phyloP scores from a whole-genome alignment of 805 yeast genomes.

The Blastobotrys terrestris region DNA sequence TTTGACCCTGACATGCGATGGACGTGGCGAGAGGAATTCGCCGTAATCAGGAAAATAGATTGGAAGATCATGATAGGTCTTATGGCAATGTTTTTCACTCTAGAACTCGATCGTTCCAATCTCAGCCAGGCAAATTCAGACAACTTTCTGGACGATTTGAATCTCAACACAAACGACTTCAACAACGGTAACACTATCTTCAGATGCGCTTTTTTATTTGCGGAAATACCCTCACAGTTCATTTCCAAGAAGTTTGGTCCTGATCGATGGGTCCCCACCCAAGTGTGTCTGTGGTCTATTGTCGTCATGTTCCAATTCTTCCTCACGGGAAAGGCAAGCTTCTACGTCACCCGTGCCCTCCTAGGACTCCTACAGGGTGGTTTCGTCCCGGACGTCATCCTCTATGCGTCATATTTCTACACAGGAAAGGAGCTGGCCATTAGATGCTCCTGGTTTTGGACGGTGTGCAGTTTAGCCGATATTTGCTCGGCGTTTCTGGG shows the following conservation, averaged over 20 bases:
- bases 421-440: slow-evolving; percentile 50
- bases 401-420: slow-evolving; percentile 60
- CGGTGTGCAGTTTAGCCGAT: slow-evolving; percentile 41
- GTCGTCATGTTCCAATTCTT: slow-evolving; percentile 48
- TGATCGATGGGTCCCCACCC: slow-evolving; percentile 56
- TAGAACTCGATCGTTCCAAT: slow-evolving; percentile 53
- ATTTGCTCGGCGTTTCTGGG: slow-evolving; percentile 41
- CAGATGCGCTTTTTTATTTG: slow-evolving; percentile 44
- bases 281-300: slow-evolving; percentile 48
- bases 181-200: slow-evolving; percentile 53
- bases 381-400: slow-evolving; percentile 51
- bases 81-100: slow-evolving; percentile 48
- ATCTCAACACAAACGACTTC: slow-evolving; percentile 47
- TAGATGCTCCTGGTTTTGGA: slow-evolving; percentile 52
- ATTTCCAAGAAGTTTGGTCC: slow-evolving; percentile 60
- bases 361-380: slow-evolving; percentile 58
- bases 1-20: slow-evolving; percentile 52
- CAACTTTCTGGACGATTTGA: slow-evolving; percentile 44
- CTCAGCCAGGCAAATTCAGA: slow-evolving; percentile 53
- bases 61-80: slow-evolving; percentile 48
- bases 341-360: slow-evolving; percentile 44
- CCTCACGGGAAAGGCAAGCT: slow-evolving; percentile 37
- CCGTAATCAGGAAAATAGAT: slow-evolving; percentile 45
- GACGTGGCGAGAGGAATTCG: slow-evolving; percentile 42
- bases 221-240: slow-evolving; percentile 63